A percentile compares a stretch with the other conserved stretches of the same genome.
Evolutionary conservation across 768 basidiomycete species (phyloP).

Genomic region (Coprinopsis cinerea): DNA sequence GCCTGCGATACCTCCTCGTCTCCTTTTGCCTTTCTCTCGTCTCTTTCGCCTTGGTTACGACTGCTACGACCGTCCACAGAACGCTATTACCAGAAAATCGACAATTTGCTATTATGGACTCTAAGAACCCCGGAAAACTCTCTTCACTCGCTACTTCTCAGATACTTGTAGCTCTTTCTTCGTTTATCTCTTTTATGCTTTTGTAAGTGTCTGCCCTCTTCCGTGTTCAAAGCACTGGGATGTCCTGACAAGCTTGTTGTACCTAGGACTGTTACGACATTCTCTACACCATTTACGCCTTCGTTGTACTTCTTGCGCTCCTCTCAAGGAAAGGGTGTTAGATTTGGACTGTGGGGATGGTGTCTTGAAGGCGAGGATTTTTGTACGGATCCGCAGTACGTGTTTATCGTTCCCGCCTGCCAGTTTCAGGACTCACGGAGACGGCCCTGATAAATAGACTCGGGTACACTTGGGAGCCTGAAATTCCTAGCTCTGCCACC

Average conservation of each 20-base stretch:
- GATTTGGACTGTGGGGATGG: conserved; percentile 39
- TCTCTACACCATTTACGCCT: conserved; percentile 27
- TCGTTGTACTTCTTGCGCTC: conserved; percentile 32
- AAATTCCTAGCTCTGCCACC: conserved; percentile 28
- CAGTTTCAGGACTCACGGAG: background rate
- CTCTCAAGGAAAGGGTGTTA: conserved; percentile 33
- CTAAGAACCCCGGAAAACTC: no score
- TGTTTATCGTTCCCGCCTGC: background rate
- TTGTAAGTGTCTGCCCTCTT: no score
- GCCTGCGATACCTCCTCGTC: no score
- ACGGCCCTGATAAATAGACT: conserved; percentile 18
- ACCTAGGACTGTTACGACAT: conserved; percentile 21
- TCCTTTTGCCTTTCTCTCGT: no score
- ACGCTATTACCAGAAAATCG: no score
- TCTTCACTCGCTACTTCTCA: no score
- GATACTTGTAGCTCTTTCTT: no score
- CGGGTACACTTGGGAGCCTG: conserved; percentile 33
- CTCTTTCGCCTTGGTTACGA: no score
- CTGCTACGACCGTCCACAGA: no score
- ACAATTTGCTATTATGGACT: no score
- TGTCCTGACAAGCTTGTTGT: background rate
- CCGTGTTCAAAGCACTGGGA: background rate
- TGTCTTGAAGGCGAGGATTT: conserved; percentile 28
- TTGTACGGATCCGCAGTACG: conserved; percentile 27
- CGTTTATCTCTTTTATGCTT: no score